Percentiles rank a stretch among this genome's conserved stretches.
Evolutionary conservation across 345 rosid species (phyloP).

Genomic region (Acer saccharum): DNA sequence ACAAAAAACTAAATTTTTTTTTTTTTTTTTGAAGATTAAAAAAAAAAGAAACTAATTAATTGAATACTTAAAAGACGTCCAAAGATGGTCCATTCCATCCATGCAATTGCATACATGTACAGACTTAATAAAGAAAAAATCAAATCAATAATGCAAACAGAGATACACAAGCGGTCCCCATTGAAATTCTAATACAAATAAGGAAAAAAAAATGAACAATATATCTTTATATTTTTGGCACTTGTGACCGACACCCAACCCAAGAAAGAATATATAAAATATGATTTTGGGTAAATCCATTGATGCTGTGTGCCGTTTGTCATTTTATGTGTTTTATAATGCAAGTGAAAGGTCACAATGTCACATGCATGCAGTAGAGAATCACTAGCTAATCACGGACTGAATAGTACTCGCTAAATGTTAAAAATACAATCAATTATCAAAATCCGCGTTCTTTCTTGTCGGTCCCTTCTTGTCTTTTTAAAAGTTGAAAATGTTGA

Average conservation of each 20-base stretch:
- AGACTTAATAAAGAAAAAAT: too few relatives aligned
- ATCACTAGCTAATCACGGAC: slow-evolving; percentile 18
- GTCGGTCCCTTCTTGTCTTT: too few relatives aligned
- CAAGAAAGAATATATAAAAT: too few relatives aligned
- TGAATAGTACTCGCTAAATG: slow-evolving; percentile 18
- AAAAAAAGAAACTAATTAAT: too few relatives aligned
- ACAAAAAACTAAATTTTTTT: not conserved
- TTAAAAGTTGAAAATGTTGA: too few relatives aligned
- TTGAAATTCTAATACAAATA: not conserved
- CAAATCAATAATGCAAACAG: not conserved
- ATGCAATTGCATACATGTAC: not conserved
- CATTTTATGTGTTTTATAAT: not conserved
- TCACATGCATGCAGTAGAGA: not conserved
- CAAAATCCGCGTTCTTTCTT: too few relatives aligned
- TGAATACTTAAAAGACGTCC: not conserved
- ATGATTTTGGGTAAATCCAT: not conserved
- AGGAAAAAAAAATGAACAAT: not conserved
- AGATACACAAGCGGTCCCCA: not conserved
- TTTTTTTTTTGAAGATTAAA: too few relatives aligned
- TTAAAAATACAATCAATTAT: not conserved
- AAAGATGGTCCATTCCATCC: not conserved
- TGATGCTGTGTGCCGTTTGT: not conserved
- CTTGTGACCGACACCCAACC: too few relatives aligned
- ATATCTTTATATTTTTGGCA: not conserved
- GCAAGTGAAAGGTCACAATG: not conserved